Conservation (phyloP, 2,329 filamentous ascomycete species). For the Trichoderma harzianum region DNA sequence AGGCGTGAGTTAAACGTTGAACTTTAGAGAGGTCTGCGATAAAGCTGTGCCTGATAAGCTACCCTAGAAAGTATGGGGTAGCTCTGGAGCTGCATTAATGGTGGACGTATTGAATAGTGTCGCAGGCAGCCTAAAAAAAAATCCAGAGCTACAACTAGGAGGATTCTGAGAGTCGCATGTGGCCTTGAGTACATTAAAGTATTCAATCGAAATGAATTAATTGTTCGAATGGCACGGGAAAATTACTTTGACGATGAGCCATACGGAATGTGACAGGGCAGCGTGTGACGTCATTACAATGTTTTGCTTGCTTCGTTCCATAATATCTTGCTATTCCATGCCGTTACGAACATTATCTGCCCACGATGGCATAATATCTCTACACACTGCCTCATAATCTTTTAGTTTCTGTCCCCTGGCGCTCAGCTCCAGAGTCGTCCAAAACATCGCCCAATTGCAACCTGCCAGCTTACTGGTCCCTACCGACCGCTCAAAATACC, state of each 20-base stretch:
- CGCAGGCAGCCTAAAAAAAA: background rate
- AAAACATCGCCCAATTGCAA: constrained; percentile 98
- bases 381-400: constrained; percentile 75
- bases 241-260: background rate
- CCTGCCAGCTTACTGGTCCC: constrained; percentile 78
- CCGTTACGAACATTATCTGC: constrained; percentile 38
- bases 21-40: background rate
- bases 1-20: background rate
- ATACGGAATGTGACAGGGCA: background rate
- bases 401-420: constrained; percentile 52
- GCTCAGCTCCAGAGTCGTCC: constrained; percentile 72
- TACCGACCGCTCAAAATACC: constrained; percentile 91
- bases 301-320: background rate
- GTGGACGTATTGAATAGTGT: background rate
- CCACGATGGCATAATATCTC: constrained; percentile 61
- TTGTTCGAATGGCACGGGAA: background rate
- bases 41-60: background rate
- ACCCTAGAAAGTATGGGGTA: background rate
- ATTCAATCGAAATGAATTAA: background rate
- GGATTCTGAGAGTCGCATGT: background rate
- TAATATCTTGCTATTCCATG: background rate
- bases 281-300: background rate
- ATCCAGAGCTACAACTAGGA: background rate
- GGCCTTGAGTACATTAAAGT: background rate
- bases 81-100: background rate